These are phyloP conservation scores for Penicillium concentricum DNA, from an alignment of 2,329 filamentous ascomycete species.

Conservation along the genomic window DNA sequence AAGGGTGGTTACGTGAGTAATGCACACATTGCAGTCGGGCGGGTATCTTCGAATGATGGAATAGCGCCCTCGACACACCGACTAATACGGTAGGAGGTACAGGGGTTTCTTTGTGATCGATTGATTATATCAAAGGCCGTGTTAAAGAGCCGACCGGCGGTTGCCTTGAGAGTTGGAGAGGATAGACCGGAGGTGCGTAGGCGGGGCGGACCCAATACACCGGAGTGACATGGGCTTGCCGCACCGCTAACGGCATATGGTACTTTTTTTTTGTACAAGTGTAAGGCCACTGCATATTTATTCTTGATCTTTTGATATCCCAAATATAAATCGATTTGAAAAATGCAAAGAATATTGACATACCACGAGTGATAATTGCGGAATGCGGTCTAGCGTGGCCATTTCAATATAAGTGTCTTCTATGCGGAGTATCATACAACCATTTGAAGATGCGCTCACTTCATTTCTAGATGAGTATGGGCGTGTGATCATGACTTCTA, in stretches of 20 bases:
- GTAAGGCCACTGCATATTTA: not conserved
- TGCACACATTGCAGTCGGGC: conserved; percentile 20
- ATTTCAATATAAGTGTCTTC: not conserved
- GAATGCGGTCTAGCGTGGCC: not conserved
- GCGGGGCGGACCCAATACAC: conserved; percentile 18
- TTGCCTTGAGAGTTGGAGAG: conserved; percentile 20
- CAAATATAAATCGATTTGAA: not conserved
- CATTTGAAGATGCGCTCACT: not conserved
- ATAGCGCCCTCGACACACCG: conserved; percentile 16
- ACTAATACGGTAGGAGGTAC: conserved; percentile 2
- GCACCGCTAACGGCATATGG: conserved; percentile 19
- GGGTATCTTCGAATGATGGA: conserved; percentile 8
- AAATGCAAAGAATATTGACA: not conserved
- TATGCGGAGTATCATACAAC: not conserved
- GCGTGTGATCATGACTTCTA: not conserved
- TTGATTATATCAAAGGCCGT: not conserved
- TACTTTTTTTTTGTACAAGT: conserved; percentile 8
- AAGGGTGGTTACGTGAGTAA: conserved; percentile 11
- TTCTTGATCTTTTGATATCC: not conserved
- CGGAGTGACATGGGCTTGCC: conserved; percentile 14
- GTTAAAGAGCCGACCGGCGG: conserved; percentile 26
- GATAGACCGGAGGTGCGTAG: conserved; percentile 9
- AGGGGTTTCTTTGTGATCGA: not conserved
- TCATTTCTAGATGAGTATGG: not conserved
- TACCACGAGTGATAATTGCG: not conserved